phyloP scores from a whole-genome alignment of 345 rosid species.

The Citrus sp. region DNA sequence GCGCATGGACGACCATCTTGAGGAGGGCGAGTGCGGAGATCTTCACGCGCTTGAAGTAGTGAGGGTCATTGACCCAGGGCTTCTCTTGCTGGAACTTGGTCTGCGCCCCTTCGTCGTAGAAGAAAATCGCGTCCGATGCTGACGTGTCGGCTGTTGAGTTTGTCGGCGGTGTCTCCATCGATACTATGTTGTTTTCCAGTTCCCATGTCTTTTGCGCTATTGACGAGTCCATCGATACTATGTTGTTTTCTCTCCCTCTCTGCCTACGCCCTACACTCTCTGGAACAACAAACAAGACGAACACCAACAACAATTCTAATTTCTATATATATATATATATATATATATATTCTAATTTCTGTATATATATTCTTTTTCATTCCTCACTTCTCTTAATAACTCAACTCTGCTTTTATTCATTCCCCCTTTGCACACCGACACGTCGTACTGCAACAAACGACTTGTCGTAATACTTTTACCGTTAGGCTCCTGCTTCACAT shows the following conservation, averaged over 20 bases:
- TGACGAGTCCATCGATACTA: constrained; percentile 28
- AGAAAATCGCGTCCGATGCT: constrained; percentile 72
- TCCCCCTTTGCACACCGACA: not conserved
- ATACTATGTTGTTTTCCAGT: constrained; percentile 80
- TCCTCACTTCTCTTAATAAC: too few species aligned
- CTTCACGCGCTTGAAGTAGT: constrained; percentile 95
- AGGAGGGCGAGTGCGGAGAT: constrained; percentile 97
- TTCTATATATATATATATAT: too few species aligned
- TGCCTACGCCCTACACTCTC: too few species aligned
- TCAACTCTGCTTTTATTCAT: too few species aligned
- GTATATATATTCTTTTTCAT: too few species aligned
- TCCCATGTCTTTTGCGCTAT: constrained; percentile 99
- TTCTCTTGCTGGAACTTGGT: constrained; percentile 75
- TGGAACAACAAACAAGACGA: too few species aligned
- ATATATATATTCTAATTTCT: too few species aligned
- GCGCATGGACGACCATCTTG: constrained; percentile 99
- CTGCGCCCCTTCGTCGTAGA: constrained; percentile 72
- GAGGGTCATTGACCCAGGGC: constrained; percentile 93
- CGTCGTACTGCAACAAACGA: not conserved
- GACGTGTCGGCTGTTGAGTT: constrained; percentile 26
- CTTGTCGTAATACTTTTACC: not conserved
- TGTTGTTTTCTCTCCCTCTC: not conserved
- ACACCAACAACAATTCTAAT: too few species aligned
- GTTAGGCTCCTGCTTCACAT: too few species aligned
- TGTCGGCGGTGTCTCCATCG: constrained; percentile 43